Evolutionary conservation across 768 basidiomycete genomes (phyloP), one percentile per base, ranked within the genome.

Genomic region (Chalciporus piperatus): DNA sequence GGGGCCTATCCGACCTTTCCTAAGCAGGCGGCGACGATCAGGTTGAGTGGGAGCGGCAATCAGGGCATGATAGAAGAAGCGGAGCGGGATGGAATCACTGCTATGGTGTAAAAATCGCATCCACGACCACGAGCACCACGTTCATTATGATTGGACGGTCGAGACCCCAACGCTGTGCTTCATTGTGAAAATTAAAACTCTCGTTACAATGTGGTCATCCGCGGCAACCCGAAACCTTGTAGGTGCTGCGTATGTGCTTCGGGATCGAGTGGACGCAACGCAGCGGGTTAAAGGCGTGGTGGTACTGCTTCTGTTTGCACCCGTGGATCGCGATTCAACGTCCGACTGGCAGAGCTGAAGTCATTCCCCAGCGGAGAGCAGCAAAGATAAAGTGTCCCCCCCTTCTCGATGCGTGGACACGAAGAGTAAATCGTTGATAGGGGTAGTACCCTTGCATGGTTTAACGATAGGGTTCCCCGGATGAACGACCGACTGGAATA

Each of bases 161-260:
- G 48, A 56, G 63, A 52, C 57, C 57, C n/a, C 6, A 13, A 39
- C 38, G 8, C 4, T 38, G 49, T 42, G 52, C 52, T 46, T 53
- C 55, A 47, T 39, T 27, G 27, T 27, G 51, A 52, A 32, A 66
- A 63, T 57, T 66, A 66, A 58, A 61, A 47, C 44, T 48, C 11
- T 44, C 47, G 58, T 51, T 37, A 4, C 16, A 4, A 46, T 49
- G 54, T 45, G 44, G 48, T 52, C 41, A 56, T 52, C 6, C 7
- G 11, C 32, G 49, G 52, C 49, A 39, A 48, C 54, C 49, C 28
- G 47, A 46, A 50, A 30, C 5, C 39, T 32, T 32, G 32, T 3
- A 12, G 37, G 46, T 19, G 9, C 44, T 33, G 53, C 27, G 27
- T 27, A 27, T 7, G 27, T 27, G 27, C 27, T 27, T 27, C 27